These are phyloP conservation scores for Backusella circina DNA, from an alignment of 192 early-diverging fungal species.

Conservation along the genomic window DNA sequence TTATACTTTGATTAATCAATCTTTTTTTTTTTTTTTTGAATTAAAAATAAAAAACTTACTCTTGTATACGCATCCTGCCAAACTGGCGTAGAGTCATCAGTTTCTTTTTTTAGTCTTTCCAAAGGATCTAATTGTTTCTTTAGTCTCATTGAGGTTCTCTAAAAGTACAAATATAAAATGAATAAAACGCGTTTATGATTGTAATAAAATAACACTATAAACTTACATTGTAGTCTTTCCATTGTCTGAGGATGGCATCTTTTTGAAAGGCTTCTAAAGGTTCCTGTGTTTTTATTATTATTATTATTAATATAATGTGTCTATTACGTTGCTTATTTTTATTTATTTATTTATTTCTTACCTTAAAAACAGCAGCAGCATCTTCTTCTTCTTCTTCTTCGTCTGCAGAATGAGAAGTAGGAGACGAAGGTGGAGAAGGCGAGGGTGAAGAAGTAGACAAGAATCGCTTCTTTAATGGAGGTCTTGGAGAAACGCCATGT, in stretches of 20 bases:
- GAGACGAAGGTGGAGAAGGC: conserved; percentile 8
- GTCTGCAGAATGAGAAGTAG: neutral
- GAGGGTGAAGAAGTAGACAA: conserved; percentile 15
- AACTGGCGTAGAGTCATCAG: neutral
- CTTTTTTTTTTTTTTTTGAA: neutral
- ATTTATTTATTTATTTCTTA: conserved; percentile 16
- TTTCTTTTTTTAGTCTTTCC: neutral
- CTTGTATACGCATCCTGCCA: neutral
- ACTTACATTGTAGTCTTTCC: conserved; percentile 14
- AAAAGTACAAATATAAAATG: neutral
- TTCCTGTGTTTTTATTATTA: neutral
- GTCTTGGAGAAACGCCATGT: conserved; percentile 10
- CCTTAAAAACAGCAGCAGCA: conserved; percentile 21
- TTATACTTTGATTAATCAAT: too few relatives aligned
- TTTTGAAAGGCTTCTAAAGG: conserved; percentile 7
- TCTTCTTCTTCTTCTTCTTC: conserved; percentile 8
- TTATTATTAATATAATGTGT: neutral
- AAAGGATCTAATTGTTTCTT: neutral
- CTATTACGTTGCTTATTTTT: neutral
- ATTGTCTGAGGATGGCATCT: conserved; percentile 10
- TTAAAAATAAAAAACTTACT: neutral
- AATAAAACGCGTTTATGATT: neutral
- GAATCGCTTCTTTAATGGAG: conserved; percentile 26
- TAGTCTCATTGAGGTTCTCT: neutral
- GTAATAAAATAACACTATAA: neutral